Evolutionary conservation across 2,329 filamentous ascomycete genomes (phyloP).

Genomic region (Trichoderma hamatum): DNA sequence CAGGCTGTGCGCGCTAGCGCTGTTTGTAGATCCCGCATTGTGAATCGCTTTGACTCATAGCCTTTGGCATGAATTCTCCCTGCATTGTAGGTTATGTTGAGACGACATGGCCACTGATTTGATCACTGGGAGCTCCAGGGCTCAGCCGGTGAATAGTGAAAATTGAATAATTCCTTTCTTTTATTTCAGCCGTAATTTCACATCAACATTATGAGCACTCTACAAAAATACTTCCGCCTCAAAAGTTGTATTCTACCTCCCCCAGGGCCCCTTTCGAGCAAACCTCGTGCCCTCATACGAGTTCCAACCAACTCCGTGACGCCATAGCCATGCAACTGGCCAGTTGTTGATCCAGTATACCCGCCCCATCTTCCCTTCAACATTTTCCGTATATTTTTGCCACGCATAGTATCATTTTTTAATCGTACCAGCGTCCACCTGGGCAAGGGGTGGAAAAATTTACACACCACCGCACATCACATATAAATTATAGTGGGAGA

Average conservation of each 20-base stretch:
- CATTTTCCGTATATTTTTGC: conserved; percentile 26
- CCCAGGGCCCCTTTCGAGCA: conserved; percentile 22
- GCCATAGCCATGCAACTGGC: conserved; percentile 46
- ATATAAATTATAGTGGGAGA: not conserved
- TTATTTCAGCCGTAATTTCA: conserved; percentile 24
- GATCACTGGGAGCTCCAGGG: not conserved
- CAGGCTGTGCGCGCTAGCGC: conserved; percentile 13
- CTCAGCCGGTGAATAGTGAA: not conserved
- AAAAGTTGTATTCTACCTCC: conserved; percentile 16
- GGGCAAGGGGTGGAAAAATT: not conserved
- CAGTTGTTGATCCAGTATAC: conserved; percentile 40
- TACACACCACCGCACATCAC: not conserved
- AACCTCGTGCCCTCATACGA: conserved; percentile 27
- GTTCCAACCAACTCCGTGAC: conserved; percentile 46
- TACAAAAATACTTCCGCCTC: conserved; percentile 24
- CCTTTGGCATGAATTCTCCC: not conserved
- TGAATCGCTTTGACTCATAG: not conserved
- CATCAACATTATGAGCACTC: conserved; percentile 25
- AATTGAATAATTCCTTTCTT: conserved; percentile 6
- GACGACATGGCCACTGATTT: not conserved
- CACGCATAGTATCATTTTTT: conserved; percentile 7
- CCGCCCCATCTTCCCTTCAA: conserved; percentile 32
- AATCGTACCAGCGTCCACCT: conserved; percentile 7
- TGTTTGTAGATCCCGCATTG: not conserved
- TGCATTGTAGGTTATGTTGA: not conserved